Evolutionary conservation across 306 rosid genomes (phyloP).

Genomic region (Gastrolobium bilobum): DNA sequence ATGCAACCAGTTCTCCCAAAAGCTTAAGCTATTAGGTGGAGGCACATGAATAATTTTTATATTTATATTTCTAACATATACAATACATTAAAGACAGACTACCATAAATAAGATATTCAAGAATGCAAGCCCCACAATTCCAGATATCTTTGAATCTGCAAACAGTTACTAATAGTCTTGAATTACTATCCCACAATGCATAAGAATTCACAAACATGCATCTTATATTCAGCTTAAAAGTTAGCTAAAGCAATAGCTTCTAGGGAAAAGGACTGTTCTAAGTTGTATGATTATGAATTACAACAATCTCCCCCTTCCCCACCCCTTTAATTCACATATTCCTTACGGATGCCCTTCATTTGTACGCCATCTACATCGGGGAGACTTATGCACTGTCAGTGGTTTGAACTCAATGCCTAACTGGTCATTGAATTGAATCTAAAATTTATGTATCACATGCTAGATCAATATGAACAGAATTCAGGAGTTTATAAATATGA

Average conservation of each 20-base stretch:
- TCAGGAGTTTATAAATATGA: not conserved
- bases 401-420: slow-evolving; percentile 25
- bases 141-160: not conserved
- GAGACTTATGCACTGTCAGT: slow-evolving; percentile 15
- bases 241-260: slow-evolving; percentile 3
- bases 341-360: not conserved
- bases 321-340: not conserved
- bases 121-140: slow-evolving; percentile 26
- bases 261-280: slow-evolving; percentile 31
- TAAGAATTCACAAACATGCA: slow-evolving; percentile 26
- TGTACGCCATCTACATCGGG: not conserved
- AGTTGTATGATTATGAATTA: slow-evolving; percentile 20
- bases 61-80: no score
- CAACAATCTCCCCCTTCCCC: not conserved
- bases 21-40: no score
- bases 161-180: slow-evolving; percentile 20
- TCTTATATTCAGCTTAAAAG: slow-evolving; percentile 31
- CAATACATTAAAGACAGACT: slow-evolving; percentile 34
- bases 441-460: not conserved
- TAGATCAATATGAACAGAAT: not conserved
- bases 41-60: no score
- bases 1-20: no score
- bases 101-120: slow-evolving; percentile 38
- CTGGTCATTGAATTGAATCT: slow-evolving; percentile 10
- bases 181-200: slow-evolving; percentile 14